Evolutionary conservation across 192 early-diverging fungal genomes (phyloP).

Genomic region (Coemansia sp.): DNA sequence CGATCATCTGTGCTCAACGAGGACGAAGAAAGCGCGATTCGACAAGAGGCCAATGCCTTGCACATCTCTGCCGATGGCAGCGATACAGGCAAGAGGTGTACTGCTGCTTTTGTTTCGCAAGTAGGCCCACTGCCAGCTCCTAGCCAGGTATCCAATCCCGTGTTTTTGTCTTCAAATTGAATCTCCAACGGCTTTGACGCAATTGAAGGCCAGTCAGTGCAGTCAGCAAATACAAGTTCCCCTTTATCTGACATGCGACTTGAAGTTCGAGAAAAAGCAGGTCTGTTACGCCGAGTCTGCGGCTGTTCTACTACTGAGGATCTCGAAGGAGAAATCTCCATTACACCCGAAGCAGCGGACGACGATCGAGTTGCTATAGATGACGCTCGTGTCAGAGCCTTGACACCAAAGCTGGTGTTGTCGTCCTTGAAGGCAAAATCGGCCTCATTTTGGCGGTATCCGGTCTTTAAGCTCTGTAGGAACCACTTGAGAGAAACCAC

Average conservation of each 20-base stretch:
- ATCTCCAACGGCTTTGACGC: neutral
- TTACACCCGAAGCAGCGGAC: neutral
- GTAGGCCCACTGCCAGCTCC: neutral
- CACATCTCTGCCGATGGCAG: neutral
- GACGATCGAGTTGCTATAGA: neutral
- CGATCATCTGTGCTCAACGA: slow-evolving; percentile 16
- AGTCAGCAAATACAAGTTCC: neutral
- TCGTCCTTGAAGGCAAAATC: slow-evolving; percentile 5
- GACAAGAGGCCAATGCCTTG: slow-evolving; percentile 17
- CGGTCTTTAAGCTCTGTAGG: slow-evolving; percentile 21
- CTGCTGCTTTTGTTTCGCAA: neutral
- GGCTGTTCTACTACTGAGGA: neutral
- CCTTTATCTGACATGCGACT: neutral
- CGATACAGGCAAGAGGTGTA: slow-evolving; percentile 4
- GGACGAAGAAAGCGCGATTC: slow-evolving; percentile 25
- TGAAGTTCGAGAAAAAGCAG: neutral
- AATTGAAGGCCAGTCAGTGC: neutral
- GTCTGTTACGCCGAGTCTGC: neutral
- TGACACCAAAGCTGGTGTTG: neutral
- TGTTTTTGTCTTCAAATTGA: neutral
- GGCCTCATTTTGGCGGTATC: slow-evolving; percentile 33
- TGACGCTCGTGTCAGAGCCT: neutral
- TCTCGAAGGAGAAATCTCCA: neutral
- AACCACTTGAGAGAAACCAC: slow-evolving; percentile 46
- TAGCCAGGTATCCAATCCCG: neutral